Conservation (phyloP, 768 basidiomycete genomes). For the Mycena metata region DNA sequence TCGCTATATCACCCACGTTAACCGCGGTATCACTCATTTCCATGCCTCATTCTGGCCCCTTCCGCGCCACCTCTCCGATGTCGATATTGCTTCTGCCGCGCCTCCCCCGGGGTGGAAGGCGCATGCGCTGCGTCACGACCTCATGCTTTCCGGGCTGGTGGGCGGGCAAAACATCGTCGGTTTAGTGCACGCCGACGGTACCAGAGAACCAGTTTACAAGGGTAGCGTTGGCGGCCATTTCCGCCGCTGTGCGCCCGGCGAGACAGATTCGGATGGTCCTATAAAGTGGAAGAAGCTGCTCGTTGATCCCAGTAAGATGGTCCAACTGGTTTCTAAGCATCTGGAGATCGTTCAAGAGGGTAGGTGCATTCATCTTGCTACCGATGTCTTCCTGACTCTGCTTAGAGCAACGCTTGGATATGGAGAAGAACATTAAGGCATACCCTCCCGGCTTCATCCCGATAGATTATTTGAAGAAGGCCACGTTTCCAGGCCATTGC, state of each 20-base stretch:
- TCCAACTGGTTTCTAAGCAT: slow-evolving; percentile 1
- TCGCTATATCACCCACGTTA: slow-evolving; percentile 15
- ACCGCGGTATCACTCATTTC: slow-evolving; percentile 15
- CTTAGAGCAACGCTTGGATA: too few species aligned
- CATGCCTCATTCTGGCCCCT: slow-evolving; percentile 4
- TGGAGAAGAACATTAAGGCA: too few species aligned
- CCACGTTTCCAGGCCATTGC: background rate
- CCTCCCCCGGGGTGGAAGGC: background rate
- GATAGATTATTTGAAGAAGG: background rate
- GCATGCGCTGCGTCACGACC: background rate
- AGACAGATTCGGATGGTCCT: background rate
- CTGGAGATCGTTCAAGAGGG: background rate
- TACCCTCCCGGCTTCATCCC: too few species aligned
- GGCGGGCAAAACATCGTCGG: slow-evolving; percentile 4
- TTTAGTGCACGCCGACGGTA: background rate
- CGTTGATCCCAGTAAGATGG: slow-evolving; percentile 1
- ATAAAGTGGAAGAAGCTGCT: background rate
- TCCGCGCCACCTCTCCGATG: slow-evolving; percentile 2
- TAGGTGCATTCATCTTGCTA: background rate
- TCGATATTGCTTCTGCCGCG: background rate
- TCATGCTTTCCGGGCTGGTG: background rate
- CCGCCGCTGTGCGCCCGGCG: slow-evolving; percentile 5
- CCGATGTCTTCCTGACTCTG: too few species aligned
- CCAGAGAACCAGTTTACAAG: background rate
- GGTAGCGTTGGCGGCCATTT: background rate